Percentiles rank a stretch among this genome's conserved stretches.
Conservation (phyloP, 2,329 filamentous ascomycete genomes). For the Monosporascus sp. region DNA sequence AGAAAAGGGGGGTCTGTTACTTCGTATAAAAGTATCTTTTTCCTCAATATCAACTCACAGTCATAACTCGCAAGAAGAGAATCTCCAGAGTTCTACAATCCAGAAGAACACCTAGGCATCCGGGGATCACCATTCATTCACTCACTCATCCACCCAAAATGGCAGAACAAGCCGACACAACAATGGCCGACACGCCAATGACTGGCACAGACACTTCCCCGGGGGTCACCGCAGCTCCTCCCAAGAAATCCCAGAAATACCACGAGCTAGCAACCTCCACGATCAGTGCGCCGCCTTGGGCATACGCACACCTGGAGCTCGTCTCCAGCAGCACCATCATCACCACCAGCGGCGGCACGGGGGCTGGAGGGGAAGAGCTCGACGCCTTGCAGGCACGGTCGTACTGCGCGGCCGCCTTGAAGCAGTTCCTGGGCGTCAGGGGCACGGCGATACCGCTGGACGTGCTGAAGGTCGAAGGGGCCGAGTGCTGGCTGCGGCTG, state of each 20-base stretch:
- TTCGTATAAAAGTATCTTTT: too few species aligned
- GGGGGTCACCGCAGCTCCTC: constrained; percentile 1
- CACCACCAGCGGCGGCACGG: neutral
- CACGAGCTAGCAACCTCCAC: constrained; percentile 47
- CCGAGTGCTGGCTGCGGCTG: constrained; percentile 59
- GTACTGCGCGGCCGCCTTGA: constrained; percentile 58
- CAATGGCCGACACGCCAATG: constrained; percentile 18
- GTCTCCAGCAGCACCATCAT: constrained; percentile 23
- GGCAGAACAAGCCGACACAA: neutral
- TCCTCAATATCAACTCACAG: too few species aligned
- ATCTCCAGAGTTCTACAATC: too few species aligned
- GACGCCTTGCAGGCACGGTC: constrained; percentile 59
- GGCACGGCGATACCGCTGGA: constrained; percentile 65
- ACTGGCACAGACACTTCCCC: constrained; percentile 14
- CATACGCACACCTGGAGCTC: constrained; percentile 53
- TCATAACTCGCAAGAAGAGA: too few species aligned
- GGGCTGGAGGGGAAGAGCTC: constrained; percentile 25
- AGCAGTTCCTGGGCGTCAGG: constrained; percentile 63
- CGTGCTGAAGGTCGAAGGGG: constrained; percentile 55
- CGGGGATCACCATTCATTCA: too few species aligned
- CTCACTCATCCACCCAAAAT: too few species aligned
- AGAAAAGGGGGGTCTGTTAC: too few species aligned
- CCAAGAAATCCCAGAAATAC: constrained; percentile 27
- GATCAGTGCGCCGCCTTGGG: constrained; percentile 45
- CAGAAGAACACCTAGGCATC: too few species aligned